phyloP scores from a whole-genome alignment of 768 basidiomycete genomes.

The Exidia glandulosa region DNA sequence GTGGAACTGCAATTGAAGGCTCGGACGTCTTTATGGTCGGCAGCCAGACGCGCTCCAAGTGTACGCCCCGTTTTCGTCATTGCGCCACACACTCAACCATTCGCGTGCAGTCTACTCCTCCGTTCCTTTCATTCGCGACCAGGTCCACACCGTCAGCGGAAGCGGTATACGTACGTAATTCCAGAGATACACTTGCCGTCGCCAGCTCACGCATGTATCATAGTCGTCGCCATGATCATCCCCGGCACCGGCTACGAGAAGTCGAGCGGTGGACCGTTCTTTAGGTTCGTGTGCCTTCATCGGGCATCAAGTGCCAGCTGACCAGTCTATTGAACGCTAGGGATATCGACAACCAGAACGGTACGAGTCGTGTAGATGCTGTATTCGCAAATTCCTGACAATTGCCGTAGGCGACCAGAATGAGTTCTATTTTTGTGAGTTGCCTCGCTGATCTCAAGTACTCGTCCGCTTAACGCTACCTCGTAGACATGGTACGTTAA shows the following conservation, averaged over 20 bases:
- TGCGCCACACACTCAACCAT: too few relatives aligned
- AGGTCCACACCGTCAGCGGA: conserved; percentile 38
- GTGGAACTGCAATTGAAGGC: conserved; percentile 35
- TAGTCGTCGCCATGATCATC: conserved; percentile 26
- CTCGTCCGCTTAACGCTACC: background rate
- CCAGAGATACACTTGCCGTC: background rate
- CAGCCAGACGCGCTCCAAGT: conserved; percentile 39
- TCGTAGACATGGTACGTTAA: background rate
- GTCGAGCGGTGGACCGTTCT: conserved; percentile 39
- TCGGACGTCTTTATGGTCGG: conserved; percentile 34
- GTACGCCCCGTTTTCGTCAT: conserved; percentile 32
- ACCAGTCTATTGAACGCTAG: background rate
- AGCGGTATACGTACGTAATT: conserved; percentile 28
- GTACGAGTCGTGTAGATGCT: background rate
- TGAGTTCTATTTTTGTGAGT: conserved; percentile 33
- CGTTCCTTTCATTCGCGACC: conserved; percentile 38
- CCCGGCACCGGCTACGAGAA: conserved; percentile 34
- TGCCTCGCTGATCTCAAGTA: background rate
- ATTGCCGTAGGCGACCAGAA: conserved; percentile 23
- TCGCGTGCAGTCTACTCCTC: conserved; percentile 5
- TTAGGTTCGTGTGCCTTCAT: conserved; percentile 22
- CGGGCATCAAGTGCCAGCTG: background rate
- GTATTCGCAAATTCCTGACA: too few relatives aligned
- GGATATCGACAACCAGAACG: conserved; percentile 40
- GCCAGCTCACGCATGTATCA: background rate